Evolutionary conservation across 441 rosid species (phyloP).

Genomic region (Omphalea diandra): DNA sequence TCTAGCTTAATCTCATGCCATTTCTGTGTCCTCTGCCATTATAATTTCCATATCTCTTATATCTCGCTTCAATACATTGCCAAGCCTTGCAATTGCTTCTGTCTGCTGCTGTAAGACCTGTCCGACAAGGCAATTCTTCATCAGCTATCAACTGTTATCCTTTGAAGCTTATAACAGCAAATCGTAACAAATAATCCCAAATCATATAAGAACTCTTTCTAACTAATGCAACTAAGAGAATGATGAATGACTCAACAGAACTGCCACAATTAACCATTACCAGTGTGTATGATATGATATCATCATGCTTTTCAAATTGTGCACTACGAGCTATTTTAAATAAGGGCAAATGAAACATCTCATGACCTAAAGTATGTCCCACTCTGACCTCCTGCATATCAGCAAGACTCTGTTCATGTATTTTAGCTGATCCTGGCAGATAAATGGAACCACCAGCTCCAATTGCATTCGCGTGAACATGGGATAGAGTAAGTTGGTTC

Average conservation of each 20-base stretch:
- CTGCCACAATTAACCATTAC: background rate
- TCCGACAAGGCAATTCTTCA: background rate
- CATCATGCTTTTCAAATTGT: background rate
- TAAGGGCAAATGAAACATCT: background rate
- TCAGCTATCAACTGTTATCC: background rate
- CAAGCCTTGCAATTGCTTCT: slow-evolving; percentile 84
- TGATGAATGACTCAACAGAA: background rate
- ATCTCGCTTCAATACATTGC: slow-evolving; percentile 80
- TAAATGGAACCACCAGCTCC: slow-evolving; percentile 62
- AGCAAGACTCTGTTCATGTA: slow-evolving; percentile 89
- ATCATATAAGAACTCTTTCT: background rate
- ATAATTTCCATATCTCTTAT: slow-evolving; percentile 81
- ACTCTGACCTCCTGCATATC: slow-evolving; percentile 91
- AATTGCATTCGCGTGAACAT: slow-evolving; percentile 68
- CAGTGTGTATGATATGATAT: background rate
- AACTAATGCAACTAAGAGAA: background rate
- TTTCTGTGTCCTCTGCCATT: slow-evolving; percentile 73
- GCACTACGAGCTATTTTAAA: no score
- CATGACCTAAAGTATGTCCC: background rate
- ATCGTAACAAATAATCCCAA: background rate
- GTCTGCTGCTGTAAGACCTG: slow-evolving; percentile 95
- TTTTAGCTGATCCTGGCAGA: slow-evolving; percentile 95
- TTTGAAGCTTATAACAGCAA: background rate
- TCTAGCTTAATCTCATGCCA: slow-evolving; percentile 39
- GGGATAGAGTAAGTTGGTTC: slow-evolving; percentile 64